A percentile compares a stretch with the other conserved stretches of the same genome.
Evolutionary conservation across 23 red algal genomes (phyloP).

Genomic region (Gracilariopsis chorda): DNA sequence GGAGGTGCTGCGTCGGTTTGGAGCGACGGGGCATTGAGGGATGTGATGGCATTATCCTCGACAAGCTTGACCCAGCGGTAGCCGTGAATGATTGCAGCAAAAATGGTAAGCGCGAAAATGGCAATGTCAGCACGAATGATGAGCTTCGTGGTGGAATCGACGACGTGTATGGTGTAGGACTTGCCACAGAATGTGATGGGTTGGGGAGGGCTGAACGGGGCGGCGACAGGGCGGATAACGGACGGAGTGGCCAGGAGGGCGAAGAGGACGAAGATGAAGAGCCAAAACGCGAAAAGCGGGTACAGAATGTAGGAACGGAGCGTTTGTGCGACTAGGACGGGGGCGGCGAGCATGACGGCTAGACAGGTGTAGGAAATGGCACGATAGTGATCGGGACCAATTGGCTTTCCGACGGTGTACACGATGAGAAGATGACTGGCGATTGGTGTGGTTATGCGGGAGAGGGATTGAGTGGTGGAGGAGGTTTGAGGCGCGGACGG

Average conservation of each 20-base stretch:
- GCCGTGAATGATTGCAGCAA: constrained; percentile 14
- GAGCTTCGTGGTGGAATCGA: constrained; percentile 17
- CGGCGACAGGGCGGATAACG: constrained; percentile 1
- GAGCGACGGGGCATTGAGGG: background rate
- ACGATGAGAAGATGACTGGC: constrained; percentile 6
- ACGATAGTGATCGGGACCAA: constrained; percentile 25
- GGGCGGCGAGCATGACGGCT: background rate
- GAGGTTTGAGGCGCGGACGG: background rate
- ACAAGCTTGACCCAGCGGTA: constrained; percentile 40
- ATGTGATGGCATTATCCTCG: background rate
- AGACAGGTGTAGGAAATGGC: constrained; percentile 41
- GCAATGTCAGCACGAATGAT: constrained; percentile 4
- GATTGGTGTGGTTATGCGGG: background rate
- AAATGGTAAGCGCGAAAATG: constrained; percentile 19
- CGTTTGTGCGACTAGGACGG: constrained; percentile 18
- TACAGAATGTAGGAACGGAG: constrained; percentile 23
- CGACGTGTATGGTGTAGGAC: background rate
- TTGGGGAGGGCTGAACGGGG: background rate
- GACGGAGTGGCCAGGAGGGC: constrained; percentile 43
- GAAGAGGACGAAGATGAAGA: background rate
- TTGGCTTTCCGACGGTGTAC: constrained; percentile 42
- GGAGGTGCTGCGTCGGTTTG: background rate
- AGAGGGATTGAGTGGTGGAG: background rate
- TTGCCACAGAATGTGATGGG: background rate
- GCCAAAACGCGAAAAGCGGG: constrained; percentile 40